These are phyloP conservation scores for Anisodus acutangulus DNA, from an alignment of 257 asterid species.

Conservation along the genomic window DNA sequence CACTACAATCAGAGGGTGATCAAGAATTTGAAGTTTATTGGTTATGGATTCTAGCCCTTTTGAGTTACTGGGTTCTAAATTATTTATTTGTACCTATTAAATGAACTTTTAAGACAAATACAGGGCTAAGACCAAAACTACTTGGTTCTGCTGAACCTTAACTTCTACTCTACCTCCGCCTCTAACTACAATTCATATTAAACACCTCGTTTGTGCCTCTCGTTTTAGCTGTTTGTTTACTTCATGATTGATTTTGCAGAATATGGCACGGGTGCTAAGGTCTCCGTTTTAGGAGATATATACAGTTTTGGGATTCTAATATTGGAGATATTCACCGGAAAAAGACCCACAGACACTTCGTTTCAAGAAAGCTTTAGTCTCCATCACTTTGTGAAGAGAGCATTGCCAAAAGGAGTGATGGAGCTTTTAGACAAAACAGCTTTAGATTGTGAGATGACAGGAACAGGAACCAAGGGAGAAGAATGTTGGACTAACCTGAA, in stretches of 20 bases:
- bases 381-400: conserved; percentile 34
- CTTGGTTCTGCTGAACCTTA: too few relatives aligned
- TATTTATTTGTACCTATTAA: too few relatives aligned
- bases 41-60: too few relatives aligned
- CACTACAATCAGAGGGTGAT: not conserved
- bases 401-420: conserved; percentile 30
- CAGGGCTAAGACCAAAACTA: too few relatives aligned
- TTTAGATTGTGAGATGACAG: not conserved
- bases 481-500: not conserved
- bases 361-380: conserved; percentile 36
- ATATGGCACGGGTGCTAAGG: conserved; percentile 40
- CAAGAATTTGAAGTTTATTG: too few relatives aligned
- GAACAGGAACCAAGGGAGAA: not conserved
- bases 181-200: not conserved
- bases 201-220: too few relatives aligned
- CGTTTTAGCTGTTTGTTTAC: too few relatives aligned
- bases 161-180: too few relatives aligned
- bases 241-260: conserved; percentile 33
- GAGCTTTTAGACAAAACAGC: conserved; percentile 39
- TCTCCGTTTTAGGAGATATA: conserved; percentile 42
- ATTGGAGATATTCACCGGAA: conserved; percentile 48
- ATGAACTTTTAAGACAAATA: too few relatives aligned
- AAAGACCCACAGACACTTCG: conserved; percentile 44
- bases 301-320: conserved; percentile 50
- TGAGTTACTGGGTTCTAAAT: too few relatives aligned